Evolutionary conservation across 1,139 yeast genomes (phyloP).

Genomic region (Yamadazyma conglobata): DNA sequence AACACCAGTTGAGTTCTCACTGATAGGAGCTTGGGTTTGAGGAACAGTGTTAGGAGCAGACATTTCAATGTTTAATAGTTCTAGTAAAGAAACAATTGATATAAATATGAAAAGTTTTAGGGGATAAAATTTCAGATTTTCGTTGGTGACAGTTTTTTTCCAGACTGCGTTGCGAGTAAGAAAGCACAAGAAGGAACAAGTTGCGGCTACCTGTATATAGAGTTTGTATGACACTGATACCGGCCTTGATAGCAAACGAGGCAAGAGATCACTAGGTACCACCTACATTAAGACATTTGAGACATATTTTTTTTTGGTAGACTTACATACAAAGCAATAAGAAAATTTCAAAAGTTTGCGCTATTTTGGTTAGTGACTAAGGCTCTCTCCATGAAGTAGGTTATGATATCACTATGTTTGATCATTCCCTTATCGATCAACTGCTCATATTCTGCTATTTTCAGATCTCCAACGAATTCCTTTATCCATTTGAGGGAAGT

Average conservation of each 20-base stretch:
- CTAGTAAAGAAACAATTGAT: too few relatives aligned
- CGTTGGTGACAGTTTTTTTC: slow-evolving; percentile 5
- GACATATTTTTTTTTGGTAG: too few relatives aligned
- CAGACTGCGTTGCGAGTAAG: too few relatives aligned
- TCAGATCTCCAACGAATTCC: slow-evolving; percentile 11
- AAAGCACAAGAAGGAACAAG: too few relatives aligned
- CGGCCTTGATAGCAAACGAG: too few relatives aligned
- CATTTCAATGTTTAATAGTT: too few relatives aligned
- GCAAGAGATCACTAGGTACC: too few relatives aligned
- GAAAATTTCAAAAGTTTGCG: too few relatives aligned
- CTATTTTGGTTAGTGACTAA: background rate
- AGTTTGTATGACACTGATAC: too few relatives aligned
- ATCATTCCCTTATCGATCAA: slow-evolving; percentile 3
- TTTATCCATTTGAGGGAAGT: slow-evolving; percentile 8
- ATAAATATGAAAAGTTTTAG: too few relatives aligned
- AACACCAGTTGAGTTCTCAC: slow-evolving; percentile 3
- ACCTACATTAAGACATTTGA: too few relatives aligned
- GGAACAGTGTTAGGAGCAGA: slow-evolving; percentile 15
- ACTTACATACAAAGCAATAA: too few relatives aligned
- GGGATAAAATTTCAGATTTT: slow-evolving; percentile 11
- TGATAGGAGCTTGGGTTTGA: slow-evolving; percentile 1
- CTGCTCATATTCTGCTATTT: slow-evolving; percentile 11
- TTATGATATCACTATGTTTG: slow-evolving; percentile 12
- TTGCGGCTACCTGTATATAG: slow-evolving; percentile 1
- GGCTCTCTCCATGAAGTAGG: slow-evolving; percentile 3